These are phyloP conservation scores for Aspergillus avenaceus DNA, from an alignment of 495 filamentous ascomycete genomes.

Conservation along the genomic window DNA sequence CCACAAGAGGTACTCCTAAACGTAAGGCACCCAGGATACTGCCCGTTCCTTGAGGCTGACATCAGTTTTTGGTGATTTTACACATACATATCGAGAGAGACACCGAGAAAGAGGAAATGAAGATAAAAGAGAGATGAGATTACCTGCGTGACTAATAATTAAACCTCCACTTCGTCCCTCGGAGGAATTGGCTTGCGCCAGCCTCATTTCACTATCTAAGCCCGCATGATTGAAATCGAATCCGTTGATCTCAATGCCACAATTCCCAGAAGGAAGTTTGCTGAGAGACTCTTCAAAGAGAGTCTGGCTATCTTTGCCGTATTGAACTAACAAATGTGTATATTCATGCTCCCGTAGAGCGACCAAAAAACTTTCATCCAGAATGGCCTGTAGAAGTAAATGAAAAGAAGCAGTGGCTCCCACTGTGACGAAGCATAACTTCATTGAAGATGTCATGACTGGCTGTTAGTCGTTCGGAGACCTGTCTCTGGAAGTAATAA, in stretches of 20 bases:
- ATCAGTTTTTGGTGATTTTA: conserved; percentile 4
- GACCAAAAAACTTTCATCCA: conserved; percentile 56
- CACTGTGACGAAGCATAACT: conserved; percentile 75
- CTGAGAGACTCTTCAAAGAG: conserved; percentile 38
- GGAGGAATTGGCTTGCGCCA: conserved; percentile 32
- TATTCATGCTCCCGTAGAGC: conserved; percentile 53
- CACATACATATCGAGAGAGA: no score
- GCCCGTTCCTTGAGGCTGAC: conserved; percentile 65
- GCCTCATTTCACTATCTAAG: conserved; percentile 52
- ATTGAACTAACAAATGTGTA: conserved; percentile 68
- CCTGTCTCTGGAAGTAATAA: not conserved
- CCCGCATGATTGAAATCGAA: conserved; percentile 64
- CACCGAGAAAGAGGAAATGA: no score
- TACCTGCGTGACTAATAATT: conserved; percentile 90
- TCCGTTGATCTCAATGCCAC: conserved; percentile 49
- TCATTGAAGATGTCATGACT: conserved; percentile 21
- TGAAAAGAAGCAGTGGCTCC: conserved; percentile 87
- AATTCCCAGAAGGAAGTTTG: conserved; percentile 13
- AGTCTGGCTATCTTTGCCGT: conserved; percentile 57
- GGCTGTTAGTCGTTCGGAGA: not conserved
- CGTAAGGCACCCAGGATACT: conserved; percentile 81
- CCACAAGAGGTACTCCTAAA: conserved; percentile 62
- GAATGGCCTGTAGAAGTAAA: conserved; percentile 60
- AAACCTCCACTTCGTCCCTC: conserved; percentile 49
- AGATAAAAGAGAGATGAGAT: no score